phyloP scores from a whole-genome alignment of 2,329 filamentous ascomycete genomes.

The Aspergillus puulaauensis region DNA sequence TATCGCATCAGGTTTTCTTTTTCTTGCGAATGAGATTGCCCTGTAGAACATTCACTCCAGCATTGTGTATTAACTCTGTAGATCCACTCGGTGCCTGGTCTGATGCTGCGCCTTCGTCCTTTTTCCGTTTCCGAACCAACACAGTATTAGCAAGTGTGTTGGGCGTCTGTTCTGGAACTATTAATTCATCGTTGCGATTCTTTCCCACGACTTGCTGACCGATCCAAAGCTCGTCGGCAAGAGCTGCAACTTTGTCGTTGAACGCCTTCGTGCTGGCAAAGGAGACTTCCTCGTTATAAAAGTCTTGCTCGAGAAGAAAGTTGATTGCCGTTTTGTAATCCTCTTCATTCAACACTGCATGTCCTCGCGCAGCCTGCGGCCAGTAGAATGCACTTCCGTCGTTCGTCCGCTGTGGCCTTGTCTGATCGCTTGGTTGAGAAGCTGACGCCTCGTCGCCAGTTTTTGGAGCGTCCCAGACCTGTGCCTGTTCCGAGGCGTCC shows the following conservation, averaged over 20 bases:
- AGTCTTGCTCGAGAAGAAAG: constrained; percentile 44
- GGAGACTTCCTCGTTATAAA: constrained; percentile 38
- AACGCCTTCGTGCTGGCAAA: constrained; percentile 42
- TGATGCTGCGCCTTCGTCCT: constrained; percentile 19
- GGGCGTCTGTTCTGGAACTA: constrained; percentile 10
- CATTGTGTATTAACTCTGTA: constrained; percentile 10
- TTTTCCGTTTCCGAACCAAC: constrained; percentile 41
- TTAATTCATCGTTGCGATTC: constrained; percentile 16
- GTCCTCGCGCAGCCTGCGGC: constrained; percentile 33
- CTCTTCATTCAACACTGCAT: constrained; percentile 37
- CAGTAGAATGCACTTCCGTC: constrained; percentile 32
- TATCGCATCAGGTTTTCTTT: constrained; percentile 33
- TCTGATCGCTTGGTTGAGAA: not conserved
- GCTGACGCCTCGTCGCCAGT: not conserved
- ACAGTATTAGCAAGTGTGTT: constrained; percentile 30
- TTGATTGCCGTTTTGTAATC: constrained; percentile 43
- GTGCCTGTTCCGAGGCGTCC: not conserved
- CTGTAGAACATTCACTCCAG: constrained; percentile 39
- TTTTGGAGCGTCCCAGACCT: not conserved
- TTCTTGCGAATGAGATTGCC: constrained; percentile 41
- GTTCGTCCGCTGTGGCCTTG: constrained; percentile 7
- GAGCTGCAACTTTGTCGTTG: constrained; percentile 41
- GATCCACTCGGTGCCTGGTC: constrained; percentile 1
- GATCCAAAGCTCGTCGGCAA: constrained; percentile 37
- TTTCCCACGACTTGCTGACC: constrained; percentile 37